These are phyloP conservation scores for Keithomyces neogunnii DNA, from an alignment of 2,329 filamentous ascomycete species.

Conservation along the genomic window DNA sequence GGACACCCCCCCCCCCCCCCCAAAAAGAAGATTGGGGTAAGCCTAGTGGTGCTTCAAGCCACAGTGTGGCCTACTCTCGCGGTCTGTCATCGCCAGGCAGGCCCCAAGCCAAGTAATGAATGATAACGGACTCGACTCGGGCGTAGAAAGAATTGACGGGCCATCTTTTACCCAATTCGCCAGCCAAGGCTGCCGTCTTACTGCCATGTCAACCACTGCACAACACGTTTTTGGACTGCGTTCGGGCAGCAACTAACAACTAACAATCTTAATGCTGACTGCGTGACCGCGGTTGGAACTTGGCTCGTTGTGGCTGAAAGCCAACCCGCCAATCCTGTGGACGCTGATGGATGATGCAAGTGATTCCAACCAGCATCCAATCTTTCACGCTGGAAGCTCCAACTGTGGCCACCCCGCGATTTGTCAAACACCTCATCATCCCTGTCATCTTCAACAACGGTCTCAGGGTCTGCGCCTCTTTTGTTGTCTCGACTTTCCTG, in stretches of 20 bases:
- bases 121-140: too few relatives aligned
- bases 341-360: constrained; percentile 10
- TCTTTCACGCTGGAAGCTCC: neutral
- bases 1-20: neutral
- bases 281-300: neutral
- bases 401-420: constrained; percentile 6
- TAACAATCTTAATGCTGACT: too few relatives aligned
- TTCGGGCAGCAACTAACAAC: too few relatives aligned
- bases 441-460: neutral
- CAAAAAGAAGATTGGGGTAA: neutral
- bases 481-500: too few relatives aligned
- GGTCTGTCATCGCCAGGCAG: too few relatives aligned
- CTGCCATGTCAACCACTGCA: too few relatives aligned
- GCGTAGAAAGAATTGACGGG: too few relatives aligned
- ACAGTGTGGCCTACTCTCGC: too few relatives aligned
- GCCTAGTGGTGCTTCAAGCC: neutral
- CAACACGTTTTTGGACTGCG: too few relatives aligned
- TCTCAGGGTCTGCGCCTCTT: neutral
- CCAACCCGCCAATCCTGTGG: neutral
- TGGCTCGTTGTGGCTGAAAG: neutral
- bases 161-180: neutral
- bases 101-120: too few relatives aligned
- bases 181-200: neutral
- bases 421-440: constrained; percentile 1
- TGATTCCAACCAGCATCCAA: constrained; percentile 8